Evolutionary conservation across 1,284 basidiomycete genomes (phyloP), one percentile per base, ranked within the genome.

Genomic region (Austroboletus niveus): DNA sequence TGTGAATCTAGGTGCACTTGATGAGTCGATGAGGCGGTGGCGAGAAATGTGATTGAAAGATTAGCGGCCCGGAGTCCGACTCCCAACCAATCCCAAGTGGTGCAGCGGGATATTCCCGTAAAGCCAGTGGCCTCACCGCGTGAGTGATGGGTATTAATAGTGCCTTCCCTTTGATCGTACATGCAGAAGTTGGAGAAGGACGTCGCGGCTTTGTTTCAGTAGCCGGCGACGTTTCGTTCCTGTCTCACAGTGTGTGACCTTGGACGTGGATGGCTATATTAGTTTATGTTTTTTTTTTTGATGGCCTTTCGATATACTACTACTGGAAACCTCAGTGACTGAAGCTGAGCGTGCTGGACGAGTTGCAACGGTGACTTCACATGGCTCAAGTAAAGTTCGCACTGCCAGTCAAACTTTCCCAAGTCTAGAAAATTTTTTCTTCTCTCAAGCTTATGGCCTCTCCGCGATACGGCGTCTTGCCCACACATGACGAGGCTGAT

Each of bases 401-500:
- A 35, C 34, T n/a, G 12, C 9, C 34, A n/a, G 34, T 35, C 34
- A 11, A 35, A n/a, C 34, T 35, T 35, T 35, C 6, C 36, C 36
- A 9, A 38, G 36, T 38, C 36, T 17, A 38, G 15, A 29, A 29
- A 4, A 8, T 29, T 29, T 29, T 29, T 34, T 38, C 4, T 38
- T 8, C 17, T 38, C 36, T 38, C 36, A 17, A 38, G 36, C 17
- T 15, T 35, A 64, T 61, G 59, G 45, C 59, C 22, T 45, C 61
- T 27, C 9, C 46, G 12, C 36, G 48, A 4, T 60, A 57, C 46
- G 44, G 24, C 34, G 49, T 45, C 42, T 32, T 61, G 22, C 49
- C 52, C 42, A 47, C 45, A 8, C 40, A 60, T 48, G 60, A 60
- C 54, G 41, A 56, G 52, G n/a, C 48, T 46, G 42, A 57, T 5